Evolutionary conservation across 2,329 filamentous ascomycete genomes (phyloP).

Genomic region (Penicillium sp.): DNA sequence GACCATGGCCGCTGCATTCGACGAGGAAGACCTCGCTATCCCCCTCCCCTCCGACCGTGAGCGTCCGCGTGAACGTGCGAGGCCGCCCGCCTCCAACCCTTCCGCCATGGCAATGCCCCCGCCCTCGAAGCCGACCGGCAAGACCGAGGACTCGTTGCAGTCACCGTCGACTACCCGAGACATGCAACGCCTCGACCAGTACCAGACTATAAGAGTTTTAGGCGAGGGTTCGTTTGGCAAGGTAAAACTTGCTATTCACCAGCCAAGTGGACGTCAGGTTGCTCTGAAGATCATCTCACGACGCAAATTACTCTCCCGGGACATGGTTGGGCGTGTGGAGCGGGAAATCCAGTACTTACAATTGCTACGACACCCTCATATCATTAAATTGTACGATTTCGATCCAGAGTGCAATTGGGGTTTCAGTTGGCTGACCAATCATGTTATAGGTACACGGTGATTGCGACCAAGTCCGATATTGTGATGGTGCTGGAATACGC

Average conservation of each 20-base stretch:
- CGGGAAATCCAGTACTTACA: slow-evolving; percentile 98
- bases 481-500: slow-evolving; percentile 99
- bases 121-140: slow-evolving; percentile 31
- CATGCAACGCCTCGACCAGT: slow-evolving; percentile 85
- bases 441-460: slow-evolving; percentile 76
- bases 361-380: slow-evolving; percentile 91
- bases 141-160: slow-evolving; percentile 32
- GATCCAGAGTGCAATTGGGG: neutral
- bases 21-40: slow-evolving; percentile 81
- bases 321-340: slow-evolving; percentile 97
- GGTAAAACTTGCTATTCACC: slow-evolving; percentile 93
- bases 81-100: slow-evolving; percentile 24
- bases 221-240: slow-evolving; percentile 98
- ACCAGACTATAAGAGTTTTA: slow-evolving; percentile 83
- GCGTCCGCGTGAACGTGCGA: slow-evolving; percentile 24
- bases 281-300: slow-evolving; percentile 96
- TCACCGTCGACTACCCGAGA: slow-evolving; percentile 52
- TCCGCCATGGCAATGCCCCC: slow-evolving; percentile 39
- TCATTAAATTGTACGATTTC: slow-evolving; percentile 83
- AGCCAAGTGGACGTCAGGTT: slow-evolving; percentile 89
- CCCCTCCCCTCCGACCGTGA: slow-evolving; percentile 50
- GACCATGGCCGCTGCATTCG: slow-evolving; percentile 52
- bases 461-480: slow-evolving; percentile 90
- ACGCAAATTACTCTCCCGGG: slow-evolving; percentile 91
- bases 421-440: slow-evolving; percentile 15